Conservation (phyloP, 306 rosid species). For the Crotalaria pallida region DNA sequence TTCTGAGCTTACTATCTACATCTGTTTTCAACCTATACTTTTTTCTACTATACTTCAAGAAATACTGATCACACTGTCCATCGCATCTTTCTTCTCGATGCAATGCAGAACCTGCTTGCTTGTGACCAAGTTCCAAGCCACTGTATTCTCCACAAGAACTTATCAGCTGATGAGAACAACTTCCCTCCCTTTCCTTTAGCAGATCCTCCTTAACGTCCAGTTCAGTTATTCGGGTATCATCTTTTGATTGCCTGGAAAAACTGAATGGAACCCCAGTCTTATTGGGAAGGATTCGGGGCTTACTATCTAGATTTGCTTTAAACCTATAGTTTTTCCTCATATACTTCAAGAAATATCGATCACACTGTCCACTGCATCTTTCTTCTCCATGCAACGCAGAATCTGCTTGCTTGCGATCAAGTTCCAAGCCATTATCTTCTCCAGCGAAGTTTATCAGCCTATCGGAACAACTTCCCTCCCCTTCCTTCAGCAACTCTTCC, state of each 20-base stretch:
- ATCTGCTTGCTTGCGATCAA: constrained; percentile 34
- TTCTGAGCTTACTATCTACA: too few relatives aligned
- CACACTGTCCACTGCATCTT: background rate
- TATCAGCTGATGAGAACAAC: constrained; percentile 36
- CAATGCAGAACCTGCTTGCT: constrained; percentile 18
- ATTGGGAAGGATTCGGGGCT: too few relatives aligned
- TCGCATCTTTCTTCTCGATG: background rate
- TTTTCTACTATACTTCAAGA: background rate
- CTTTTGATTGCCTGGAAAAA: too few relatives aligned
- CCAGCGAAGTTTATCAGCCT: constrained; percentile 24
- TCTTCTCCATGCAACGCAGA: background rate
- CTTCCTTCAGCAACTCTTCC: constrained; percentile 41
- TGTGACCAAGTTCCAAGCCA: constrained; percentile 33
- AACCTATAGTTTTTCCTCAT: background rate
- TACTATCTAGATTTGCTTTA: background rate
- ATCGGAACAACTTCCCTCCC: constrained; percentile 45
- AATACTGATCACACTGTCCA: background rate
- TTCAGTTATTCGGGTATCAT: constrained; percentile 20
- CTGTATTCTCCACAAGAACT: constrained; percentile 26
- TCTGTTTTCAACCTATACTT: too few relatives aligned
- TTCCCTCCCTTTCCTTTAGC: constrained; percentile 47
- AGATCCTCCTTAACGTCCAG: constrained; percentile 18
- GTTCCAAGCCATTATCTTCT: constrained; percentile 32
- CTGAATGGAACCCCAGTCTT: too few relatives aligned
- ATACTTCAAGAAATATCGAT: background rate